Evolutionary conservation across 208 protist species (phyloP).

Genomic region (Balamuthia mandrillaris): DNA sequence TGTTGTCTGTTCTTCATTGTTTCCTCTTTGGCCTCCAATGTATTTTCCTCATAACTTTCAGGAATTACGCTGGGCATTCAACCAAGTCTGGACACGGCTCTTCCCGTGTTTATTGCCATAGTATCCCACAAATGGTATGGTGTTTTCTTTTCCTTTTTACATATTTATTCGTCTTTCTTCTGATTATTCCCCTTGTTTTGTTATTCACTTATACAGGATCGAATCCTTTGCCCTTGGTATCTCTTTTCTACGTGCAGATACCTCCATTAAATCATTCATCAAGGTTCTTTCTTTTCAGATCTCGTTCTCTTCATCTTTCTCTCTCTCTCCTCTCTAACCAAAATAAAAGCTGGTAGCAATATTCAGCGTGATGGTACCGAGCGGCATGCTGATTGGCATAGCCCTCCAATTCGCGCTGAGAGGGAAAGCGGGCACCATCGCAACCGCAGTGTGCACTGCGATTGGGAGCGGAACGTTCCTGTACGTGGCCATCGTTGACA

Average conservation of each 20-base stretch:
- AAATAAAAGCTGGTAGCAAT: neutral
- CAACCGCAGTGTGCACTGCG: neutral
- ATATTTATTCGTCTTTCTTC: neutral
- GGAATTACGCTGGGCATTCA: neutral
- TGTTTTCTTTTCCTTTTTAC: neutral
- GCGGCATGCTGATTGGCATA: neutral
- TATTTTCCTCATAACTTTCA: neutral
- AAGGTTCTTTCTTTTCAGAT: no score
- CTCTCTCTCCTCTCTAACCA: no score
- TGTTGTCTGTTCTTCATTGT: neutral
- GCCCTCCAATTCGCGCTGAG: neutral
- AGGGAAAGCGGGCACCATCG: neutral
- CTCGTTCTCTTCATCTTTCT: no score
- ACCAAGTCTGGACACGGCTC: neutral
- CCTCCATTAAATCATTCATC: no score
- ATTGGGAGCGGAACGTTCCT: neutral
- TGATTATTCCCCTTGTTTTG: neutral
- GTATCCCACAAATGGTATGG: conserved; percentile 23
- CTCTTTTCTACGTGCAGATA: neutral
- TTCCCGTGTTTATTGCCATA: neutral
- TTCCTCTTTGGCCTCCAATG: neutral
- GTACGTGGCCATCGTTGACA: conserved; percentile 9
- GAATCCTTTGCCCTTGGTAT: neutral
- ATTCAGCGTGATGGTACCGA: neutral
- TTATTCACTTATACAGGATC: neutral